phyloP scores from a whole-genome alignment of 2,329 filamentous ascomycete genomes.

The Beauveria sp. region DNA sequence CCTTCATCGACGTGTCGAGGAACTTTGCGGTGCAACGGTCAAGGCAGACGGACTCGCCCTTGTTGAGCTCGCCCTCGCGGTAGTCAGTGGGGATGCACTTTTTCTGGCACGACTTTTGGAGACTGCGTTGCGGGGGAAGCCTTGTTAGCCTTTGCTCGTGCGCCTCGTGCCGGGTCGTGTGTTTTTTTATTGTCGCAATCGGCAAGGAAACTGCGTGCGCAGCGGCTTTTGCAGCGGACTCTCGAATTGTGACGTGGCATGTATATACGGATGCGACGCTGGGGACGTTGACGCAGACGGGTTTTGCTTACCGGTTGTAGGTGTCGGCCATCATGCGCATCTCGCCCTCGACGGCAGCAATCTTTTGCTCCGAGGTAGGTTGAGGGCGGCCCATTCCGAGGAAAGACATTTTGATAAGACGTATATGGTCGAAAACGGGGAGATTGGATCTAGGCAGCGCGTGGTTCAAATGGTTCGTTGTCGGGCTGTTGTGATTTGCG shows the following conservation, averaged over 20 bases:
- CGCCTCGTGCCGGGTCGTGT: neutral
- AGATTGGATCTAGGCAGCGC: neutral
- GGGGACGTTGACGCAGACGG: neutral
- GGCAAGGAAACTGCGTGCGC: too few species aligned
- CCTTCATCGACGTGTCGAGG: constrained; percentile 97
- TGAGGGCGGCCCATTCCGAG: constrained; percentile 57
- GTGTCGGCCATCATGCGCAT: constrained; percentile 97
- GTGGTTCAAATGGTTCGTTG: neutral
- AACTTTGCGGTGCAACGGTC: constrained; percentile 97
- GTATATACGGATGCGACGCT: neutral
- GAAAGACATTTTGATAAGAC: constrained; percentile 32
- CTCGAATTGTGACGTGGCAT: too few species aligned
- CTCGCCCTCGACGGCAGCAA: constrained; percentile 91
- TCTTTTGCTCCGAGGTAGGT: constrained; percentile 93
- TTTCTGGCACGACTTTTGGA: constrained; percentile 74
- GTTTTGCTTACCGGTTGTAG: constrained; percentile 74
- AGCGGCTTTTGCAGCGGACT: too few species aligned
- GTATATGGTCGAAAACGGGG: neutral
- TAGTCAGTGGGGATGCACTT: constrained; percentile 93
- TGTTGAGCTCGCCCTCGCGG: constrained; percentile 94
- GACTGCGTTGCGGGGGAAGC: neutral
- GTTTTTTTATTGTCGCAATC: too few species aligned
- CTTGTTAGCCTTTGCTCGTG: neutral
- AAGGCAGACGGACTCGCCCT: constrained; percentile 96
- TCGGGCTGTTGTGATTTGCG: neutral